Base-by-base conservation (phyloP, 371 early-diverging fungal genomes). In the Chytridiales sp. region DNA sequence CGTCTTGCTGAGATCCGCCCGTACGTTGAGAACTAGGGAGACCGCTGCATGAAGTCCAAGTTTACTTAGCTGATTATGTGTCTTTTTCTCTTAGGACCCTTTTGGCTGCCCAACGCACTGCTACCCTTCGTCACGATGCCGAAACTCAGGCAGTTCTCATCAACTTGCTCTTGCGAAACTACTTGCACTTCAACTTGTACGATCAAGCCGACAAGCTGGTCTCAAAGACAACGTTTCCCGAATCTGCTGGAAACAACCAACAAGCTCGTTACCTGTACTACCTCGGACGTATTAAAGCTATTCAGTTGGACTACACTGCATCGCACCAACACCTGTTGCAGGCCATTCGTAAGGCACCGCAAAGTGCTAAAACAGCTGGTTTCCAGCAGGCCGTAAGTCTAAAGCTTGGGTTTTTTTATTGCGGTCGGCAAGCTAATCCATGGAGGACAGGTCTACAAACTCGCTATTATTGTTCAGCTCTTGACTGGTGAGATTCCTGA, bases 401-500 rank as follows among this genome's bases (percentile, higher is more conserved):
- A 8, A 17, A 13, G 1, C 29, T 29, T n/a, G 29, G 3, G 39
- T n/a, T n/a, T n/a, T n/a, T n/a, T 4, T 47, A 52, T 4, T 21
- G 13, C 22, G 43, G 22, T 3, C 3, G 36, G 15, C 24, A 1
- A n/a, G 11, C 31, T 17, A 38, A 13, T 15, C 56, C 17, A 3
- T 4, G 8, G 19, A 4, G 30, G 17, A 2, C 69, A 87, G 88
- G 87, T 86, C 36, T 77, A 94, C 77, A 98, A 98, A 76, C 83
- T 95, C 39, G 84, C 88, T 44, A 91, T 97, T 56, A 92, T 96
- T 64, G 96, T 98, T 9, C 95, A 95, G 71, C 75, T 98, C 53
- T 73, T 98, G 66, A 92, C 95, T 88, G 98, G 98, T 27, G 96
- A 98, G 64, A 93, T 98, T 54, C 97, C 97, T 21, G 97, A 95